Percentiles rank a stretch among this genome's conserved stretches.
Conservation (phyloP, 2,329 filamentous ascomycete genomes). For the Sphaerulina vaccinii region DNA sequence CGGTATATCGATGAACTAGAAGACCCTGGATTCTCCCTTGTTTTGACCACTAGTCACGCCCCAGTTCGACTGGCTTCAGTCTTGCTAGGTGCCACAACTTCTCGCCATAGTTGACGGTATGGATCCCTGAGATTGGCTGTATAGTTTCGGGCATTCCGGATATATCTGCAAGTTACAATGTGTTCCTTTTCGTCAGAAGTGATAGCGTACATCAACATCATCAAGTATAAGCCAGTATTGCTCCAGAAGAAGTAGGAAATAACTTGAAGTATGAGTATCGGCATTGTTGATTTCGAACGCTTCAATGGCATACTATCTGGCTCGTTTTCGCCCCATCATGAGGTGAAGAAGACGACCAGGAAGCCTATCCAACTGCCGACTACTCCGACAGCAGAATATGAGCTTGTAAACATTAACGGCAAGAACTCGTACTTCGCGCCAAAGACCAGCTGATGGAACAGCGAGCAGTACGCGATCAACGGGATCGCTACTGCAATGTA, state of each 20-base stretch:
- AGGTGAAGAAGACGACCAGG: slow-evolving; percentile 79
- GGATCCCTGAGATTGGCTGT: not conserved
- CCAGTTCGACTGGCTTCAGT: not conserved
- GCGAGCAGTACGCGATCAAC: slow-evolving; percentile 81
- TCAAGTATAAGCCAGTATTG: not conserved
- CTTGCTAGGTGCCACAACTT: not conserved
- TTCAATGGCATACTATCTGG: not conserved
- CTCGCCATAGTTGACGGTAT: not conserved
- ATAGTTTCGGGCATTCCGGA: not conserved
- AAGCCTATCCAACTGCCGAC: slow-evolving; percentile 95
- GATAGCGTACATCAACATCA: not conserved
- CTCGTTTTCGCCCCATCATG: slow-evolving; percentile 10
- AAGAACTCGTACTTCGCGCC: slow-evolving; percentile 82
- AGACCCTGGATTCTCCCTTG: slow-evolving; percentile 13
- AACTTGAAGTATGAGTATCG: not conserved
- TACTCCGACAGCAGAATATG: slow-evolving; percentile 91
- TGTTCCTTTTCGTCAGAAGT: not conserved
- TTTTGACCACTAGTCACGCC: slow-evolving; percentile 9
- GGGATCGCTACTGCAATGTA: slow-evolving; percentile 91
- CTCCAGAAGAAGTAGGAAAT: not conserved
- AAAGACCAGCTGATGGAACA: slow-evolving; percentile 81
- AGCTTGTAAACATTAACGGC: slow-evolving; percentile 94
- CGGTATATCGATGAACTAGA: not conserved
- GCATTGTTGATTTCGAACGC: not conserved
- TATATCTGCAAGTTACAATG: not conserved